Conservation (phyloP, 2,329 filamentous ascomycete genomes). For the Madurella mycetomatis region DNA sequence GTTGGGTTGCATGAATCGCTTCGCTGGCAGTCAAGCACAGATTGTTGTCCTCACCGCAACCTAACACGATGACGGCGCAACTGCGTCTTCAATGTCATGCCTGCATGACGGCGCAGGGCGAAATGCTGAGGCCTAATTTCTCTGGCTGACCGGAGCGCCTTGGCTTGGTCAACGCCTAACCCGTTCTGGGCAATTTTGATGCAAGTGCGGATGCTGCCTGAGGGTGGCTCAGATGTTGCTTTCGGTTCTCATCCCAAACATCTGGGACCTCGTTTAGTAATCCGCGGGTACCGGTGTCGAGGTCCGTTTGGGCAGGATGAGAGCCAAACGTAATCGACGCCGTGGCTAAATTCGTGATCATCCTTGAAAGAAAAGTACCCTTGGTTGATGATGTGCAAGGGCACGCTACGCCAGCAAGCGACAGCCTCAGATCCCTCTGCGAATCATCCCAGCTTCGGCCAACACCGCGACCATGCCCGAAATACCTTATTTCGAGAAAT, state of each 20-base stretch:
- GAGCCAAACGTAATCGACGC: background rate
- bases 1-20: background rate
- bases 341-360: background rate
- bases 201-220: conserved; percentile 11
- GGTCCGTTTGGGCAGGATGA: background rate
- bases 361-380: background rate
- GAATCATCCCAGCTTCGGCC: conserved; percentile 1
- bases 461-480: background rate
- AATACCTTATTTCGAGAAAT: background rate
- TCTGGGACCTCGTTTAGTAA: background rate
- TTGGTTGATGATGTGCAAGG: too few relatives aligned
- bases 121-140: conserved; percentile 6
- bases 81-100: background rate
- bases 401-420: background rate
- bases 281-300: background rate
- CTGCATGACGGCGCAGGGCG: conserved; percentile 10
- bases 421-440: background rate
- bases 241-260: background rate
- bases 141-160: conserved; percentile 7
- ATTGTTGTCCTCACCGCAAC: conserved; percentile 7
- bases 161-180: background rate
- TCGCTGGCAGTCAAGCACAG: background rate
- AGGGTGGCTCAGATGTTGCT: conserved; percentile 8
- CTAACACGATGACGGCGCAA: background rate
- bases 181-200: conserved; percentile 4